Evolutionary conservation across 2,329 filamentous ascomycete species (phyloP).

Genomic region (Scytalidium sp.): DNA sequence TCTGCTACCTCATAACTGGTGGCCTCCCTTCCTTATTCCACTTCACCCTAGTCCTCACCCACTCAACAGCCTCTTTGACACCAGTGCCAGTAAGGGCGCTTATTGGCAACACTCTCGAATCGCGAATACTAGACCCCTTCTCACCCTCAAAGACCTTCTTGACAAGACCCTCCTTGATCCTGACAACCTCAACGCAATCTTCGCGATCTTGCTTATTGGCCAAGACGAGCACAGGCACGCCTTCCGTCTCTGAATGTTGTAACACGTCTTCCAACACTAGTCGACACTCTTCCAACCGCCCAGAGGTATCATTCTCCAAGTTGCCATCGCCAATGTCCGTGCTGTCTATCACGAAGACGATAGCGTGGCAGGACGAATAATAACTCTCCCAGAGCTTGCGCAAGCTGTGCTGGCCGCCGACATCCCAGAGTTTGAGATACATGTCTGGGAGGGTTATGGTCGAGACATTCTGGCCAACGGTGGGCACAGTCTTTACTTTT

Average conservation of each 20-base stretch:
- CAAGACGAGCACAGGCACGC: constrained; percentile 86
- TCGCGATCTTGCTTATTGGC: constrained; percentile 98
- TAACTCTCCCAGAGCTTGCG: constrained; percentile 94
- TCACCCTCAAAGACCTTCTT: constrained; percentile 95
- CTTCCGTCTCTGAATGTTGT: constrained; percentile 81
- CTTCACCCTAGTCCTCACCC: constrained; percentile 85
- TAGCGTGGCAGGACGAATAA: constrained; percentile 90
- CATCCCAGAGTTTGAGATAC: constrained; percentile 98
- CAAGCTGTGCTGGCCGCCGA: constrained; percentile 87
- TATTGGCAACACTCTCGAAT: constrained; percentile 86
- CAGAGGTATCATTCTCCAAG: constrained; percentile 36
- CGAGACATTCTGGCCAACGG: constrained; percentile 94
- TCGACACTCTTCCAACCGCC: constrained; percentile 82
- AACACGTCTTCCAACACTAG: constrained; percentile 88
- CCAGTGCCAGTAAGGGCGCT: constrained; percentile 87
- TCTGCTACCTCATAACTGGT: constrained; percentile 78
- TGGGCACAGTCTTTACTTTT: constrained; percentile 86
- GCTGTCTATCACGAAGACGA: constrained; percentile 96
- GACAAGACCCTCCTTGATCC: constrained; percentile 95
- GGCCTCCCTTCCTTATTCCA: constrained; percentile 96
- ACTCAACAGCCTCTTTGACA: constrained; percentile 94
- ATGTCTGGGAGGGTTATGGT: constrained; percentile 89
- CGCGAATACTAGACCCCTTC: constrained; percentile 79
- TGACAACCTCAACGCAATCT: constrained; percentile 94
- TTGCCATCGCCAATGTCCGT: constrained; percentile 83